These are phyloP conservation scores for Aspergillus puulaauensis DNA, from an alignment of 2,329 filamentous ascomycete genomes.

Conservation along the genomic window DNA sequence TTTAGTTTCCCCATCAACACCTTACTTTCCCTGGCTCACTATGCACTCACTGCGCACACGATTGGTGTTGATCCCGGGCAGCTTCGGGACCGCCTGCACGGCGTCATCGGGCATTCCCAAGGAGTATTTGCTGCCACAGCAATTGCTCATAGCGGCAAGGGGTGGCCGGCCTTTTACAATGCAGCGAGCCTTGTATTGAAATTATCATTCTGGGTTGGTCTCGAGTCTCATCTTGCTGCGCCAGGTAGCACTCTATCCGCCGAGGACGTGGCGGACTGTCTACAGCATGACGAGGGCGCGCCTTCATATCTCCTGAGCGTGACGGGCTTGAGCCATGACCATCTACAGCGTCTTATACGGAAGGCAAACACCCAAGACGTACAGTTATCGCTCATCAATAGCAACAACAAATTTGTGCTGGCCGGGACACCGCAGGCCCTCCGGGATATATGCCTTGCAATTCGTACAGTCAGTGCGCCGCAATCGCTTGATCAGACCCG, in stretches of 20 bases:
- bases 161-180: conserved; percentile 32
- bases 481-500: conserved; percentile 17
- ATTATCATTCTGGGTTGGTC: conserved; percentile 39
- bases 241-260: conserved; percentile 15
- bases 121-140: conserved; percentile 37
- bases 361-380: conserved; percentile 22
- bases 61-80: background rate
- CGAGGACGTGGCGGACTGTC: conserved; percentile 15
- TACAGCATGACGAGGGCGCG: background rate
- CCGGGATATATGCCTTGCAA: background rate
- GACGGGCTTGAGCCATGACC: background rate
- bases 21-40: conserved; percentile 24
- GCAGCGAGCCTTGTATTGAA: conserved; percentile 26
- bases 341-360: conserved; percentile 12
- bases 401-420: conserved; percentile 29
- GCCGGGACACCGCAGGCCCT: conserved; percentile 30
- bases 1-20: conserved; percentile 39
- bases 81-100: background rate
- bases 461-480: background rate
- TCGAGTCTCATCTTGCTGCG: conserved; percentile 26
- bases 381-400: conserved; percentile 30
- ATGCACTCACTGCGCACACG: background rate
- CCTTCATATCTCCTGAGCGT: conserved; percentile 6
- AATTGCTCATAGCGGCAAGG: conserved; percentile 26
- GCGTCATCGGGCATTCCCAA: conserved; percentile 35